These are phyloP conservation scores for Syzygium jambos DNA, from an alignment of 345 rosid species.

Conservation along the genomic window DNA sequence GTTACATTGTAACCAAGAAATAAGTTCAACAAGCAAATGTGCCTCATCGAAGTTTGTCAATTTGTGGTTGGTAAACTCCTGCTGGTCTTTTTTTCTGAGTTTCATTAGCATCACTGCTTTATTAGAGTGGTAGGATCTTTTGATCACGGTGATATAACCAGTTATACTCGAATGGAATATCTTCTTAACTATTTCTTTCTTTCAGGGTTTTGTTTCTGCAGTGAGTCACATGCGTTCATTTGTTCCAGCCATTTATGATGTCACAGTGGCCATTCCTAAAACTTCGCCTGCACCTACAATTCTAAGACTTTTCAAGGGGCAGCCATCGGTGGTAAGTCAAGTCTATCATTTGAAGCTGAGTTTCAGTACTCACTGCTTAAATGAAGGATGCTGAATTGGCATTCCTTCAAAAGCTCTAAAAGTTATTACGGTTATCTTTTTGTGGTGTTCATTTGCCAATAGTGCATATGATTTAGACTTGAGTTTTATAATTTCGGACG, in stretches of 20 bases:
- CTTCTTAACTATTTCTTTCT: conserved; percentile 5
- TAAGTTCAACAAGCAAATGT: not conserved
- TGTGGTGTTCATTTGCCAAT: not conserved
- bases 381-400: not conserved
- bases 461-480: not conserved
- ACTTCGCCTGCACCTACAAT: conserved; percentile 74
- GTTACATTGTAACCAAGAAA: not conserved
- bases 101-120: not conserved
- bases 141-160: not conserved
- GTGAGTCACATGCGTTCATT: conserved; percentile 88
- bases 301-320: conserved; percentile 73
- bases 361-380: not conserved
- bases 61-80: not conserved
- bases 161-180: not conserved
- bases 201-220: conserved; percentile 95
- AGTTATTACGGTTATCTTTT: not conserved
- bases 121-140: not conserved
- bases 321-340: conserved; percentile 76
- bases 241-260: conserved; percentile 92
- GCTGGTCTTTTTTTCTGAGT: not conserved
- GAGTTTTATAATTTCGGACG: not conserved
- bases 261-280: conserved; percentile 73
- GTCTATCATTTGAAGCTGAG: not conserved
- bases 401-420: not conserved
- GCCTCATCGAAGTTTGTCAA: not conserved